These are phyloP conservation scores for Spirogloea muscicola DNA, from an alignment of 139 green algal species.

Conservation along the genomic window DNA sequence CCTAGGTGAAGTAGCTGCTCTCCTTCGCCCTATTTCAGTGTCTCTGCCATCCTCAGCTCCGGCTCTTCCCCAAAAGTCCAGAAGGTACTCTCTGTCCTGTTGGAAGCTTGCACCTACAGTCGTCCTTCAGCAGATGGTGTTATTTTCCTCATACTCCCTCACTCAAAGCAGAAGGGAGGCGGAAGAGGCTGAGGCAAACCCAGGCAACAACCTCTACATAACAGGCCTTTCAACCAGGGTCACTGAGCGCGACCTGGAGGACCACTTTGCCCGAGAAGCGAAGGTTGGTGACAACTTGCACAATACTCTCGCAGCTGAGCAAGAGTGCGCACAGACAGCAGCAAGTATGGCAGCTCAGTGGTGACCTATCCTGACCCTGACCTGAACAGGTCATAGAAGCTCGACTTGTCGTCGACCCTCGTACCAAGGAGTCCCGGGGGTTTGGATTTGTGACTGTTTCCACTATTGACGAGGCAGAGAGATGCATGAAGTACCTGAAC, in stretches of 20 bases:
- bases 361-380: too few species aligned
- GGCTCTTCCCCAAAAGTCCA: not conserved
- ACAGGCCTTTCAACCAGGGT: constrained; percentile 41
- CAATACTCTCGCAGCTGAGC: too few species aligned
- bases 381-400: constrained; percentile 35
- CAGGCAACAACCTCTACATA: constrained; percentile 48
- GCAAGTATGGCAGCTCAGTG: too few species aligned
- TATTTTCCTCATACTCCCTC: not conserved
- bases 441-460: constrained; percentile 49
- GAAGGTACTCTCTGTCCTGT: not conserved
- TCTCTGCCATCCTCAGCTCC: not conserved
- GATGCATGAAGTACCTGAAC: constrained; percentile 44
- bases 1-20: not conserved
- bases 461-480: constrained; percentile 37
- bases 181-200: constrained; percentile 19
- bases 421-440: constrained; percentile 37
- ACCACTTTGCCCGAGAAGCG: constrained; percentile 38
- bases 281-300: too few species aligned
- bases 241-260: constrained; percentile 36
- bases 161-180: not conserved
- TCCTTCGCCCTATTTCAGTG: too few species aligned
- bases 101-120: not conserved
- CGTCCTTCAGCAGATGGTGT: not conserved
- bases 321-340: too few species aligned
- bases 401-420: constrained; percentile 38